Evolutionary conservation across 2,329 filamentous ascomycete species (phyloP), one percentile per base, ranked within the genome.

Genomic region (Aspergillus transmontanensis): DNA sequence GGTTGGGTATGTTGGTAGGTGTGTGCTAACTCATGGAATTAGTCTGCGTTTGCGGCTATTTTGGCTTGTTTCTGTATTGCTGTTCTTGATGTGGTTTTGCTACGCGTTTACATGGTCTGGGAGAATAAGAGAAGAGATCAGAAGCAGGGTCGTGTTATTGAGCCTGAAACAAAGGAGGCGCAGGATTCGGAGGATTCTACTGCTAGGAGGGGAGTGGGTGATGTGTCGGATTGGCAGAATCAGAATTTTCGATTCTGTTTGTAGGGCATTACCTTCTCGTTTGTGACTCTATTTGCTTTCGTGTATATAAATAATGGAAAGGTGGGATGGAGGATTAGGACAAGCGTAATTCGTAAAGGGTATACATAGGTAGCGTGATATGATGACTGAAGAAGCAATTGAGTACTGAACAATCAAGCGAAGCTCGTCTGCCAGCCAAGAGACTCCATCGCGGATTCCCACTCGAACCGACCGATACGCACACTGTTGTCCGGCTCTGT

Each of bases 151-250:
- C 51, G 46, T 11, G 62, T 56, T 4, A 62, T 64, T 26, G 57
- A 64, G 43, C 63, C 63, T 12, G 63, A 62, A 30, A 56, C 45
- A 2, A 26, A 43, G 43, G 57, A 57, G 14, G 46, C 26, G 2
- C 16, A 32, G 7, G 46, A 19, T 19, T 21, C 16, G 0, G 30
- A n/a, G 2, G 34, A 45, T 11, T n/a, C 36, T 1, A 51, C 34
- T 28, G 26, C 12, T 4, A 12, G 48, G 21, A 43, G 11, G 11
- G 19, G n/a, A 14, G 51, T 53, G 1, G 54, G 54, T 12, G 60
- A 64, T 51, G 39, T 62, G 28, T 60, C 60, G 4, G 63, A 64
- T 9, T 62, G 63, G 60, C 51, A 62, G 43, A 62, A 64, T 21
- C 43, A 28, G 28, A 46, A 26, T 6, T 62, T 62, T 56, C 60